Conservation (phyloP, 305 asterid species). For the Rubia peregrina region DNA sequence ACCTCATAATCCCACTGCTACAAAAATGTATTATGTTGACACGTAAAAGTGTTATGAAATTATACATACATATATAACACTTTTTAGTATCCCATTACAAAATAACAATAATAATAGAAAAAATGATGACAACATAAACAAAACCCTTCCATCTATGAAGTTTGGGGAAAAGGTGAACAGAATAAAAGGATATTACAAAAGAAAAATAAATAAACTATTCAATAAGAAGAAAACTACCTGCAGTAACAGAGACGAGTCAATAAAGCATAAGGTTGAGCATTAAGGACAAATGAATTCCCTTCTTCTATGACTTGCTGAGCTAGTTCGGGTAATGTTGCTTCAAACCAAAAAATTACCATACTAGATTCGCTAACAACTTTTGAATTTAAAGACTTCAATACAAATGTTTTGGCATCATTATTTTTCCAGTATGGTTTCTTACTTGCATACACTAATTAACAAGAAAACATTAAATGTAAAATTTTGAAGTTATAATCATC, state of each 20-base stretch:
- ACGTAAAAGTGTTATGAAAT: too few species aligned
- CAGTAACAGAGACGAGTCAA: constrained; percentile 63
- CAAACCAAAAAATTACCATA: constrained; percentile 87
- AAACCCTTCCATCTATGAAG: neutral
- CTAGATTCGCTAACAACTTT: constrained; percentile 57
- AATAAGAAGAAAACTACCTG: constrained; percentile 45
- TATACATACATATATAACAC: too few species aligned
- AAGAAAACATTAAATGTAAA: constrained; percentile 14
- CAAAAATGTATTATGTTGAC: too few species aligned
- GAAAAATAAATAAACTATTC: constrained; percentile 2
- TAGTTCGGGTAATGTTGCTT: constrained; percentile 76
- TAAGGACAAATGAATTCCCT: constrained; percentile 44
- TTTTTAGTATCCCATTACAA: too few species aligned
- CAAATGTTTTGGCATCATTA: constrained; percentile 59
- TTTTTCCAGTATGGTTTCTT: constrained; percentile 74
- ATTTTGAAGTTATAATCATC: neutral
- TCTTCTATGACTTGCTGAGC: constrained; percentile 43
- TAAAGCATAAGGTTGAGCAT: constrained; percentile 76
- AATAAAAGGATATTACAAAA: neutral
- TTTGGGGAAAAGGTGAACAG: neutral
- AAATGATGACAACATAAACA: neutral
- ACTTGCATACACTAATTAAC: constrained; percentile 53
- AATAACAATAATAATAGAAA: too few species aligned
- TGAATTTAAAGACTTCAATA: constrained; percentile 49
- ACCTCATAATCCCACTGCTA: too few species aligned